Evolutionary conservation across 495 filamentous ascomycete genomes (phyloP).

Genomic region (Aspergillus diversus): DNA sequence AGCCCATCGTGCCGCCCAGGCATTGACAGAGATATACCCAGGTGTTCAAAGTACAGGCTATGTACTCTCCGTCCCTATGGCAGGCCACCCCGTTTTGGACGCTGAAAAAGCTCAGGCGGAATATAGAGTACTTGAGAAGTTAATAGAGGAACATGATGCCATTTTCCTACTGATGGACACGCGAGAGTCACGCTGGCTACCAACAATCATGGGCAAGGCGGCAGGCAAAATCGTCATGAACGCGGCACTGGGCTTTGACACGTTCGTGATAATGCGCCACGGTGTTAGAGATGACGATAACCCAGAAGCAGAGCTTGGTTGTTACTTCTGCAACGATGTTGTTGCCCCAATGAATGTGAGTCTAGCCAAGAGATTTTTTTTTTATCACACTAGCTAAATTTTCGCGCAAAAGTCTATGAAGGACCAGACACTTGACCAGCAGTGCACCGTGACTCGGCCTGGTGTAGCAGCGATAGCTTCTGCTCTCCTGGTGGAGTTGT

Average conservation of each 20-base stretch:
- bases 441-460: constrained; percentile 95
- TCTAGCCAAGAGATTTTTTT: constrained; percentile 13
- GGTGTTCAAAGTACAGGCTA: constrained; percentile 81
- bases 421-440: constrained; percentile 93
- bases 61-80: constrained; percentile 88
- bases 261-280: constrained; percentile 96
- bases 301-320: constrained; percentile 67
- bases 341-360: constrained; percentile 92
- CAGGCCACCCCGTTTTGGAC: constrained; percentile 83
- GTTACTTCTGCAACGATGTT: constrained; percentile 98
- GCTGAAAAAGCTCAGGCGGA: constrained; percentile 66
- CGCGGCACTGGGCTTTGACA: constrained; percentile 93
- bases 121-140: constrained; percentile 70
- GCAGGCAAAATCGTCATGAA: constrained; percentile 94
- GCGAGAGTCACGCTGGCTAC: constrained; percentile 90
- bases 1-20: constrained; percentile 78
- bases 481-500: constrained; percentile 85
- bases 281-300: constrained; percentile 57
- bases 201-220: constrained; percentile 96
- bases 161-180: constrained; percentile 97
- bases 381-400: constrained; percentile 36
- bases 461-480: constrained; percentile 92
- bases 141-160: constrained; percentile 87
- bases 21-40: constrained; percentile 84
- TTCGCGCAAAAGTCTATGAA: constrained; percentile 71